phyloP scores from a whole-genome alignment of 129 eudicot species.

The Pittosporum tobira region DNA sequence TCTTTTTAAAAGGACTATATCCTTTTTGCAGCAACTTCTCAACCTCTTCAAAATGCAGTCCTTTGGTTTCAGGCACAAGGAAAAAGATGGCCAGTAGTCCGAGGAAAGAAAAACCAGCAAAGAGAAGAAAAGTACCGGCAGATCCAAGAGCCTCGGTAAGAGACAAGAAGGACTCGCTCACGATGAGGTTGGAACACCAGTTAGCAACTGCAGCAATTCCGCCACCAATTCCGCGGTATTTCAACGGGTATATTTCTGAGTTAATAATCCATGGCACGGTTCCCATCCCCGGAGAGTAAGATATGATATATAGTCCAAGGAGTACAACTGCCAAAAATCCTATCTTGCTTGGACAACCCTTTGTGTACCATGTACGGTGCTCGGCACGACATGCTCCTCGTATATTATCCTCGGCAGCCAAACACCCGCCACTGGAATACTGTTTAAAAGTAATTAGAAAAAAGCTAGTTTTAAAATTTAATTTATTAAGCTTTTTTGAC shows the following conservation, averaged over 20 bases:
- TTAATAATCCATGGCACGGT: conserved; percentile 80
- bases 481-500: too few species aligned
- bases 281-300: conserved; percentile 79
- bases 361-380: conserved; percentile 34
- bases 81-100: too few species aligned
- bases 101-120: too few species aligned
- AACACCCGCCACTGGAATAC: conserved; percentile 45
- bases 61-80: too few species aligned
- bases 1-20: too few species aligned
- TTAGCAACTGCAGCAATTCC: conserved; percentile 59
- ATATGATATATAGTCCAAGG: conserved; percentile 41
- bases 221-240: conserved; percentile 57
- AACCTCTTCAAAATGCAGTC: too few species aligned
- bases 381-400: conserved; percentile 31
- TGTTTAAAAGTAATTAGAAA: conserved; percentile 2
- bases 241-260: conserved; percentile 58
- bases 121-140: too few species aligned
- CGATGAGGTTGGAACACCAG: conserved; percentile 48
- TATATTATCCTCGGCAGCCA: conserved; percentile 11
- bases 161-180: conserved; percentile 46
- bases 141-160: conserved; percentile 40
- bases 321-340: conserved; percentile 57
- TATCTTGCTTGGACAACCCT: conserved; percentile 53
- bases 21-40: too few species aligned
- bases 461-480: too few species aligned